These are phyloP conservation scores for Thelonectria discophora DNA, from an alignment of 2,329 filamentous ascomycete species.

Conservation along the genomic window DNA sequence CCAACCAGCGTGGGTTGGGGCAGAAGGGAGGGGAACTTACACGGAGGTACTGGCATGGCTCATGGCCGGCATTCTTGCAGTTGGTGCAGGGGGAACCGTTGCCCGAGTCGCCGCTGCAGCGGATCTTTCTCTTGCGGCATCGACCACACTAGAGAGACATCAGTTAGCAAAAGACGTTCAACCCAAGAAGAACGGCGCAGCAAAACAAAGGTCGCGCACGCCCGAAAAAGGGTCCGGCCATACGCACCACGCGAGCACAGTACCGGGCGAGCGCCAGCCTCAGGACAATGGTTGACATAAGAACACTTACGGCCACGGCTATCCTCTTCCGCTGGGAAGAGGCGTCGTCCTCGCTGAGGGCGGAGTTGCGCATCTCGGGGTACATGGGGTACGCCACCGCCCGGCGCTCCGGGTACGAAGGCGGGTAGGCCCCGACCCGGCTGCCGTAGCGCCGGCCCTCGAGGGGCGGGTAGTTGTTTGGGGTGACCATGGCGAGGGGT, in stretches of 20 bases:
- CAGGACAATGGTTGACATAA: not conserved
- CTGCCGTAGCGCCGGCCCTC: slow-evolving; percentile 32
- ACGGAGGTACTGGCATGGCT: slow-evolving; percentile 81
- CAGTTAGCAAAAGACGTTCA: slow-evolving; percentile 30
- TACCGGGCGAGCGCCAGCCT: not conserved
- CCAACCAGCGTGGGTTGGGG: not conserved
- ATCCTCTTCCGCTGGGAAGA: slow-evolving; percentile 64
- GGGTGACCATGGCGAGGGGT: slow-evolving; percentile 38
- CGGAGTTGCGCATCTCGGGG: slow-evolving; percentile 29
- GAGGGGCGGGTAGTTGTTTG: slow-evolving; percentile 30
- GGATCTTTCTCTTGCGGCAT: slow-evolving; percentile 93
- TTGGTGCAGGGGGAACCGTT: slow-evolving; percentile 82
- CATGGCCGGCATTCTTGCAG: slow-evolving; percentile 77
- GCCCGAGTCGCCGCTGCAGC: slow-evolving; percentile 86
- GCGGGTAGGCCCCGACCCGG: slow-evolving; percentile 31
- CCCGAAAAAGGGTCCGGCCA: slow-evolving; percentile 27
- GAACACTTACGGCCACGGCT: slow-evolving; percentile 63
- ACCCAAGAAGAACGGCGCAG: not conserved
- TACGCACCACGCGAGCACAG: slow-evolving; percentile 27
- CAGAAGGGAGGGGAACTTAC: slow-evolving; percentile 57
- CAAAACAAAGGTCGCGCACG: slow-evolving; percentile 14
- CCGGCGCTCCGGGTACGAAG: slow-evolving; percentile 37
- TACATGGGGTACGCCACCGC: slow-evolving; percentile 28
- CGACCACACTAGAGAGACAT: slow-evolving; percentile 73
- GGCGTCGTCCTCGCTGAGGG: slow-evolving; percentile 51